Conservation (phyloP, 441 rosid genomes). For the Erodium chrysanthum region DNA sequence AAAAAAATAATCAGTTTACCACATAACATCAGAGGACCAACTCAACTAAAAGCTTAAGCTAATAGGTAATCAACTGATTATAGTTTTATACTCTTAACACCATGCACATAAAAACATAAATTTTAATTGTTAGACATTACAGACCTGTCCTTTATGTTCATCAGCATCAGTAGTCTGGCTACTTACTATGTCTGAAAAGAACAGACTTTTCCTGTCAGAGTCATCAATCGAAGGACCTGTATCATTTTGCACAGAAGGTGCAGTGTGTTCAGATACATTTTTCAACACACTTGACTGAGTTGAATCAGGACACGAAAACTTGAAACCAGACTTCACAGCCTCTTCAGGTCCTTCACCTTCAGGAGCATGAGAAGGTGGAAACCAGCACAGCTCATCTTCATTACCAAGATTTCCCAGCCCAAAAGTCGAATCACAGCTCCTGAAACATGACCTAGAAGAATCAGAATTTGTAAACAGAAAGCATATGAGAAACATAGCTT, state of each 20-base stretch:
- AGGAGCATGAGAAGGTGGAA: slow-evolving; percentile 41
- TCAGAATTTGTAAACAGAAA: neutral
- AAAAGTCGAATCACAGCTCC: slow-evolving; percentile 73
- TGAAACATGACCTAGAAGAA: slow-evolving; percentile 21
- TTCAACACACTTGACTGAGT: slow-evolving; percentile 18
- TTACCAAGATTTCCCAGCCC: slow-evolving; percentile 54
- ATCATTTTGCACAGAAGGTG: slow-evolving; percentile 30
- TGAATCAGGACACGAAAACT: slow-evolving; percentile 18
- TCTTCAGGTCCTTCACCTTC: slow-evolving; percentile 50
- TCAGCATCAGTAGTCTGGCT: slow-evolving; percentile 19
- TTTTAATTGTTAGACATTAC: slow-evolving; percentile 12
- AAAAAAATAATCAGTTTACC: no score
- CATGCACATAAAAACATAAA: neutral
- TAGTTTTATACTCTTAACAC: no score
- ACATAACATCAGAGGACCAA: no score
- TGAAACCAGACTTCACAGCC: slow-evolving; percentile 35
- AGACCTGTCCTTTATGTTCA: slow-evolving; percentile 44
- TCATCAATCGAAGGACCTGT: slow-evolving; percentile 28
- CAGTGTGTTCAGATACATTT: slow-evolving; percentile 29
- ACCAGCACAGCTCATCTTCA: slow-evolving; percentile 65
- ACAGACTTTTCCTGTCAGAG: slow-evolving; percentile 26
- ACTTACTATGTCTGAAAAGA: slow-evolving; percentile 26
- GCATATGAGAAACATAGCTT: neutral
- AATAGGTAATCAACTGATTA: no score
- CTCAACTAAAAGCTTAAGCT: no score